Evolutionary conservation across 257 asterid species (phyloP).

Genomic region (Fraxinus americana): DNA sequence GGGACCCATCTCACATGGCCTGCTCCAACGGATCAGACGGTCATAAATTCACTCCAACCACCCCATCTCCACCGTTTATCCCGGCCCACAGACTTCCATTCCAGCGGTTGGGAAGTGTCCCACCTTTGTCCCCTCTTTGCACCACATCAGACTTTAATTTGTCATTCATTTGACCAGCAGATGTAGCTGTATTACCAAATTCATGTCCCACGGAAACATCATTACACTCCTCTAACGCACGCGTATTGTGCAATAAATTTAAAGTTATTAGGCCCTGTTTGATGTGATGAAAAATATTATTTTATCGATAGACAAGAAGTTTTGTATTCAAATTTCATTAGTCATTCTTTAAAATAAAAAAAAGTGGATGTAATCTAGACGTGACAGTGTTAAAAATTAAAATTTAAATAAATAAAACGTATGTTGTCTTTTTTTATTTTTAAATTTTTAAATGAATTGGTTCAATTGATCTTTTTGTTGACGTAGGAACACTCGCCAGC

Average conservation of each 20-base stretch:
- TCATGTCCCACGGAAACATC: conserved; percentile 31
- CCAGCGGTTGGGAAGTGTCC: conserved; percentile 38
- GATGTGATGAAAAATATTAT: too few species aligned
- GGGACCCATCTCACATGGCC: conserved; percentile 42
- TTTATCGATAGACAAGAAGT: too few species aligned
- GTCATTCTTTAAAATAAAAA: too few species aligned
- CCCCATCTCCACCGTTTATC: conserved; percentile 20
- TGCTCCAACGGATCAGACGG: conserved; percentile 26
- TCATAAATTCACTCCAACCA: background rate
- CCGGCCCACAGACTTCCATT: conserved; percentile 21
- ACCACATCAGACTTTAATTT: conserved; percentile 28
- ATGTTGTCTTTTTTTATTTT: too few species aligned
- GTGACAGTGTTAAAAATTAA: background rate
- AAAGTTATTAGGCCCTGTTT: too few species aligned
- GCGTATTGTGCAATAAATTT: background rate
- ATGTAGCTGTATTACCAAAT: conserved; percentile 24
- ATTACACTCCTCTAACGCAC: conserved; percentile 1
- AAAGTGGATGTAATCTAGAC: conserved; percentile 13
- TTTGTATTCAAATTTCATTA: too few species aligned
- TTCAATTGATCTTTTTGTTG: too few species aligned
- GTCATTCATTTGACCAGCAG: conserved; percentile 42
- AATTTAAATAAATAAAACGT: background rate
- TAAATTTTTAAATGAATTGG: too few species aligned
- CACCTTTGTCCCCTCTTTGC: conserved; percentile 34
- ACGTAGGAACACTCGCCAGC: too few species aligned